Evolutionary conservation across 2,329 filamentous ascomycete genomes (phyloP).

Genomic region (Myriosclerotinia duriaeana): DNA sequence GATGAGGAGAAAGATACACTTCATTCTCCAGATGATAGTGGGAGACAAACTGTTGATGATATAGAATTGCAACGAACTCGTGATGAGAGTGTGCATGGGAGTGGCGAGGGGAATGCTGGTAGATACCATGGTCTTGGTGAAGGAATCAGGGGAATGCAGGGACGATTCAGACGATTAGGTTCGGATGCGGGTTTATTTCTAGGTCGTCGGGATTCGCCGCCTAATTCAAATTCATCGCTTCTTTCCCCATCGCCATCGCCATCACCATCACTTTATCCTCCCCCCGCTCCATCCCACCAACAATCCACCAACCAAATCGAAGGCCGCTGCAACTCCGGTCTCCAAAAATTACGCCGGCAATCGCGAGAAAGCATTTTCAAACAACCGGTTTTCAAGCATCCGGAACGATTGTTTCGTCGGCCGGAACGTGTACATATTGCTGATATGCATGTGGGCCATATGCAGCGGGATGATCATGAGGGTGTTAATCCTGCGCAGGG

Average conservation of each 20-base stretch:
- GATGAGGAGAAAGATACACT: neutral
- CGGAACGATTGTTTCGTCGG: too few species aligned
- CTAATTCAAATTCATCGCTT: too few species aligned
- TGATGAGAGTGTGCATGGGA: neutral
- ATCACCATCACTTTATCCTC: neutral
- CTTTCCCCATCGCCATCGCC: neutral
- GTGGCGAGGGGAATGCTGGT: neutral
- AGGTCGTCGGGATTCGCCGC: neutral
- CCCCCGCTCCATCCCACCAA: neutral
- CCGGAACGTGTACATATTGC: slow-evolving; percentile 9
- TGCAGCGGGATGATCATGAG: neutral
- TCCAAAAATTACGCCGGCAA: neutral
- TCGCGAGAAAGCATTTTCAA: neutral
- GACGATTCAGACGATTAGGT: slow-evolving; percentile 16
- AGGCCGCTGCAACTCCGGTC: neutral
- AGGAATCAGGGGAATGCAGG: slow-evolving; percentile 5
- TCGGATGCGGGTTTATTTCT: neutral
- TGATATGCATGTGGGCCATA: slow-evolving; percentile 8
- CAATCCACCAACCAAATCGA: neutral
- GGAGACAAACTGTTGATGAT: neutral
- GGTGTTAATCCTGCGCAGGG: neutral
- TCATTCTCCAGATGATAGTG: neutral
- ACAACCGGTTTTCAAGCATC: too few species aligned
- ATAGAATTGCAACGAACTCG: slow-evolving; percentile 13
- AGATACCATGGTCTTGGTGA: neutral